Percentiles rank a stretch among this genome's conserved stretches.
These are phyloP conservation scores for Heracleum sosnowskyi DNA, from an alignment of 129 eudicot species.

Conservation along the genomic window DNA sequence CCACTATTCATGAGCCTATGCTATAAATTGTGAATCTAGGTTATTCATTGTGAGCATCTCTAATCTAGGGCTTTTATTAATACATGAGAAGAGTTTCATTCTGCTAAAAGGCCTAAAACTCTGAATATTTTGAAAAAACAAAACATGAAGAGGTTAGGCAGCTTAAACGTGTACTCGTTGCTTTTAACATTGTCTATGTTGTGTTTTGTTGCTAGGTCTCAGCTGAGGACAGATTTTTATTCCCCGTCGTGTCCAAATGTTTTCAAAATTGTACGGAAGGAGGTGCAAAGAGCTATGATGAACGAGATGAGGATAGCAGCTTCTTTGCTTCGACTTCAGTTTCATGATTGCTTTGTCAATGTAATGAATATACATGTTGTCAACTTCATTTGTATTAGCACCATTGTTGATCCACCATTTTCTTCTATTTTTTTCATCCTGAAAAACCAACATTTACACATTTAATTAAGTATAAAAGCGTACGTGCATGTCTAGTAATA, in stretches of 20 bases:
- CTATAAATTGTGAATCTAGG: constrained; percentile 19
- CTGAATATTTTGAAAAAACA: background rate
- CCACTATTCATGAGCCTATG: background rate
- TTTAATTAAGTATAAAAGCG: too few species aligned
- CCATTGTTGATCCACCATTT: too few species aligned
- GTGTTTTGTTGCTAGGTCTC: constrained; percentile 29
- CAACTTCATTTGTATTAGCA: too few species aligned
- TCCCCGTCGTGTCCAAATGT: constrained; percentile 40
- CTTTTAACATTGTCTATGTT: constrained; percentile 14
- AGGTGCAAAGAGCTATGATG: constrained; percentile 39
- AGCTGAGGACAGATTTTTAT: constrained; percentile 39
- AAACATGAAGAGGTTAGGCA: constrained; percentile 20
- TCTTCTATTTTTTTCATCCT: too few species aligned
- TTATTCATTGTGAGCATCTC: background rate
- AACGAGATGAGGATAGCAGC: constrained; percentile 39
- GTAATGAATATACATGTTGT: constrained; percentile 26
- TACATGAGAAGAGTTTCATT: background rate
- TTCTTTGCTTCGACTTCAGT: constrained; percentile 52
- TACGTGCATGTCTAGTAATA: too few species aligned
- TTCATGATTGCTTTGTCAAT: constrained; percentile 59
- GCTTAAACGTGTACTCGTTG: background rate
- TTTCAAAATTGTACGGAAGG: constrained; percentile 32
- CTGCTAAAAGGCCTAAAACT: background rate
- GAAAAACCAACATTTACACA: too few species aligned
- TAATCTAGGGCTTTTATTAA: background rate